phyloP scores from a whole-genome alignment of 2,329 filamentous ascomycete species.

The Aspergillus pseudotamarii region DNA sequence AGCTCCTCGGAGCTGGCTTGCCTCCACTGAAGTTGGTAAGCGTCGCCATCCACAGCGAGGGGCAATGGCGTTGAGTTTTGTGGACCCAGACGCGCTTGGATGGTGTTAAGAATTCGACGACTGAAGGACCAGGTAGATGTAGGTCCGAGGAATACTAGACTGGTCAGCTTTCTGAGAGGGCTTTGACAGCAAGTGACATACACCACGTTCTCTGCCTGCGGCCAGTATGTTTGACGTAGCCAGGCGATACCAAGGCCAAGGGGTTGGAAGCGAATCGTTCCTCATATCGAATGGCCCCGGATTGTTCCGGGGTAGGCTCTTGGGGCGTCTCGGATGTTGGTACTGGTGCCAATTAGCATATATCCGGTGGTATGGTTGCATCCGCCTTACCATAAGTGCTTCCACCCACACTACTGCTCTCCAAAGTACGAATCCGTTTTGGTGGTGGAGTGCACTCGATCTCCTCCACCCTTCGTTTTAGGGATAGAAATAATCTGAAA shows the following conservation, averaged over 20 bases:
- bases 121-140: constrained; percentile 60
- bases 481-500: constrained; percentile 19
- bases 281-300: constrained; percentile 27
- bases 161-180: background rate
- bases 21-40: constrained; percentile 54
- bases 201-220: constrained; percentile 18
- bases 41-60: constrained; percentile 52
- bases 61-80: constrained; percentile 40
- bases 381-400: constrained; percentile 3
- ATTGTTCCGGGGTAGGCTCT: constrained; percentile 8
- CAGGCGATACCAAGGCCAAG: constrained; percentile 30
- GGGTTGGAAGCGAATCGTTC: constrained; percentile 27
- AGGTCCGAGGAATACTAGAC: constrained; percentile 53
- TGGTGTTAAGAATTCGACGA: constrained; percentile 50
- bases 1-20: constrained; percentile 37
- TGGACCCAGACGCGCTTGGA: constrained; percentile 50
- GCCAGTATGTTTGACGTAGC: constrained; percentile 22
- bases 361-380: background rate
- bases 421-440: constrained; percentile 15
- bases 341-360: background rate
- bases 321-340: constrained; percentile 4
- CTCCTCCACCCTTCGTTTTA: constrained; percentile 22
- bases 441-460: constrained; percentile 13
- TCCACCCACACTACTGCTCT: constrained; percentile 2
- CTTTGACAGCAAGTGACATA: background rate